Base-by-base conservation (phyloP, 768 basidiomycete genomes). In the Hygrophorus pudorinus region DNA sequence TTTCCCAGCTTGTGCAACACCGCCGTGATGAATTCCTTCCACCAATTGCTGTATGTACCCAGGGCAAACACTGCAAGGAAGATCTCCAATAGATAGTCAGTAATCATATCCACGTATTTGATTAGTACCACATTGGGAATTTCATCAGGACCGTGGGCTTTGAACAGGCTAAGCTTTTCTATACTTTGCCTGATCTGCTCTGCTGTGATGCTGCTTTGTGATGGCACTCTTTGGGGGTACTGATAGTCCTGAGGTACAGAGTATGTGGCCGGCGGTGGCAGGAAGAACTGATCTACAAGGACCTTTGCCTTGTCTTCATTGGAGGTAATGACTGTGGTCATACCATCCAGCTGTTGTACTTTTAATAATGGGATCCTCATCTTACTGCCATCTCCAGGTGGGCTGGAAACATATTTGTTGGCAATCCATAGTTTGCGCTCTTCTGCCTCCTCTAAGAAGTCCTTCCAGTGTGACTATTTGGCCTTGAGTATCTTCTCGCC, bases 1-100 rank as follows among this genome's bases (percentile, higher is more conserved):
- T 33, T 61, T 60, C 0, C 65, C 62, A 0, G 67, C 42, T 74
- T 72, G 0, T 51, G 41, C 0, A 70, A 49, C 0, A 66, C 56
- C 0, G 63, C 44, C 0, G 61, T 66, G 0, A 44, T 57, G 18
- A 54, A 65, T 0, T 48, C 10, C 14, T 50, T 49, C 64, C 56
- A 58, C 1, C 24, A 31, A 1, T 42, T 18, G 3, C 41, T 44
- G 29, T 53, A 62, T 5, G 2, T 37, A 1, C 32, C 27, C 0
- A 52, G 41, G 9, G 38, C 5, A 2, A 59, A 18, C 5, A 44
- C 43, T 9, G 50, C 53, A 4, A 38, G 47, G 45, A 45, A 60
- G 3, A 60, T 52, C 13, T 28, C 6, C 1, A 41, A 7, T 1
- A 62, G 48, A 13, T 49, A 27, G 16, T 50, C 34, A 6, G 33